Evolutionary conservation across 2,329 filamentous ascomycete species (phyloP).

Genomic region (Beauveria scarabaeidicola): DNA sequence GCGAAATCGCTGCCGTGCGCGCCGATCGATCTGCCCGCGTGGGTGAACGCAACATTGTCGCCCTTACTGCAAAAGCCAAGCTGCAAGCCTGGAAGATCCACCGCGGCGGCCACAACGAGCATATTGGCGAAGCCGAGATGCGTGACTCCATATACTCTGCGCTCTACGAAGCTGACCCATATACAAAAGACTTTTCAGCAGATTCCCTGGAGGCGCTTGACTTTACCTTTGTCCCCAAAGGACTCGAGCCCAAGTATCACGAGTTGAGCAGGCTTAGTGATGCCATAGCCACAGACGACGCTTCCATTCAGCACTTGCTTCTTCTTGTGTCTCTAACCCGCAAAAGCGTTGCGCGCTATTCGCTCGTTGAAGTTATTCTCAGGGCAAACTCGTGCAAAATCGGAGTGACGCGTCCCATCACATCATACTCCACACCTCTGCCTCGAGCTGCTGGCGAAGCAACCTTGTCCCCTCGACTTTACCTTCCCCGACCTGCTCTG

Average conservation of each 20-base stretch:
- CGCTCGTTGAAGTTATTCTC: conserved; percentile 63
- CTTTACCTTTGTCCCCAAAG: conserved; percentile 59
- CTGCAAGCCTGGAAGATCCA: conserved; percentile 84
- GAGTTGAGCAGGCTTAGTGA: conserved; percentile 44
- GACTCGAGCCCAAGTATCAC: conserved; percentile 40
- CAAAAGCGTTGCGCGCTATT: conserved; percentile 53
- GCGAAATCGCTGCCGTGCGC: conserved; percentile 72
- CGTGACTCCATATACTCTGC: conserved; percentile 55
- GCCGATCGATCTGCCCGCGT: conserved; percentile 63
- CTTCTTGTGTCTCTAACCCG: conserved; percentile 51
- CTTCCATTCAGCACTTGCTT: conserved; percentile 49
- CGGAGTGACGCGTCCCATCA: conserved; percentile 59
- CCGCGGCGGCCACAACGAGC: conserved; percentile 73
- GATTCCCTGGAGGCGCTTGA: conserved; percentile 69
- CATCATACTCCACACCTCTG: conserved; percentile 50
- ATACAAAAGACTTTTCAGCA: conserved; percentile 38
- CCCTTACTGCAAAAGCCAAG: conserved; percentile 67
- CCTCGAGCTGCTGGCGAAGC: conserved; percentile 28
- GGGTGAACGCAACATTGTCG: conserved; percentile 77
- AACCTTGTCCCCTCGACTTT: conserved; percentile 51
- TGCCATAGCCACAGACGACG: conserved; percentile 40
- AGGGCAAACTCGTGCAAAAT: conserved; percentile 45
- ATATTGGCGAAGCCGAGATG: conserved; percentile 63
- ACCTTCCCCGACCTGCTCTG: conserved; percentile 69
- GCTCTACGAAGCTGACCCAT: conserved; percentile 47